Evolutionary conservation across 495 filamentous ascomycete genomes (phyloP).

Genomic region (Trichoderma virens): DNA sequence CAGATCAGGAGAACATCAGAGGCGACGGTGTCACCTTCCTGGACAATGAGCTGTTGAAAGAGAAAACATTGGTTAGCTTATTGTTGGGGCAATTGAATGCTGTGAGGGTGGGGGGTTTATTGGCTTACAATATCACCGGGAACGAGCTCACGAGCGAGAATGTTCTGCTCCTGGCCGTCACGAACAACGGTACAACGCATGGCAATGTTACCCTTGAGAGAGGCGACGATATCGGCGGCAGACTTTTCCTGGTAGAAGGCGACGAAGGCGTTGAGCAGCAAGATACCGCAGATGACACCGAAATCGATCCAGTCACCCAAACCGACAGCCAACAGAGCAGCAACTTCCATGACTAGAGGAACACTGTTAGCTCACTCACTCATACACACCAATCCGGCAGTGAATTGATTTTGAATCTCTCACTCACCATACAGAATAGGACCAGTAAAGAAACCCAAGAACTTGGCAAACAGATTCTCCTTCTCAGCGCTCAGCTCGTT

Average conservation of each 20-base stretch:
- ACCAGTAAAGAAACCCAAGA: slow-evolving; percentile 72
- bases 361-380: neutral
- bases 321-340: slow-evolving; percentile 70
- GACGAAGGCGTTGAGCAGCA: slow-evolving; percentile 71
- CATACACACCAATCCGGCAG: neutral
- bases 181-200: slow-evolving; percentile 68
- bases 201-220: slow-evolving; percentile 76
- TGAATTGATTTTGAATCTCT: neutral
- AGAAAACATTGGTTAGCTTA: slow-evolving; percentile 10
- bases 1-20: slow-evolving; percentile 71
- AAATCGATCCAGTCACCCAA: slow-evolving; percentile 78
- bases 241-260: slow-evolving; percentile 88
- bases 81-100: neutral
- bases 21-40: slow-evolving; percentile 70
- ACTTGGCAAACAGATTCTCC: slow-evolving; percentile 68
- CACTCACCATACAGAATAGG: slow-evolving; percentile 75
- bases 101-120: neutral
- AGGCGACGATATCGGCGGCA: slow-evolving; percentile 75
- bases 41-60: slow-evolving; percentile 48
- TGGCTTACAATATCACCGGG: slow-evolving; percentile 69
- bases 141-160: slow-evolving; percentile 72
- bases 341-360: slow-evolving; percentile 70
- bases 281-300: slow-evolving; percentile 74
- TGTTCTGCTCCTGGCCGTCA: slow-evolving; percentile 61
- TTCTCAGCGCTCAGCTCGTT: slow-evolving; percentile 74